A percentile compares a stretch with the other conserved stretches of the same genome.
Conservation (phyloP, 768 basidiomycete species). For the Xerocomus brunneocitrinus region DNA sequence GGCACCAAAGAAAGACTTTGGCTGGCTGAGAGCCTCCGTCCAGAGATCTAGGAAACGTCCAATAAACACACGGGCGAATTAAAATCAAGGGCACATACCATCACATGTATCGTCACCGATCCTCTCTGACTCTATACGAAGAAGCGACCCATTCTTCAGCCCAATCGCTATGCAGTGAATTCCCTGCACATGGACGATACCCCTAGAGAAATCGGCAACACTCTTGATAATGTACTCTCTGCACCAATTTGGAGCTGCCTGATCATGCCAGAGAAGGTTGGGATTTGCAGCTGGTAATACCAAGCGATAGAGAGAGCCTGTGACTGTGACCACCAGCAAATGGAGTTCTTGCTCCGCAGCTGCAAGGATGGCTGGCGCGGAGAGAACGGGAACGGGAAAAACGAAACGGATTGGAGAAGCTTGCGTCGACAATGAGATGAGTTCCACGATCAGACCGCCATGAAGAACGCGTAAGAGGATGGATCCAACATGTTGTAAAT, state of each 20-base stretch:
- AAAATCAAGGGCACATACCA: constrained; percentile 42
- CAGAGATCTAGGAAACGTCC: constrained; percentile 52
- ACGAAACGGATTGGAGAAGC: constrained; percentile 69
- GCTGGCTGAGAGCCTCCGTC: constrained; percentile 61
- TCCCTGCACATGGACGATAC: constrained; percentile 63
- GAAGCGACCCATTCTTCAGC: constrained; percentile 55
- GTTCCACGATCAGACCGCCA: constrained; percentile 67
- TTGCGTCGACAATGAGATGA: constrained; percentile 65
- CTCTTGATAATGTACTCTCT: constrained; percentile 65
- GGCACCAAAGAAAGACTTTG: constrained; percentile 61
- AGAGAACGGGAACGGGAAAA: constrained; percentile 65
- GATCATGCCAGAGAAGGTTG: constrained; percentile 54
- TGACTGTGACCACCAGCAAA: constrained; percentile 61
- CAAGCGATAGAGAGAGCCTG: constrained; percentile 70
- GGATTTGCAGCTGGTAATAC: constrained; percentile 55
- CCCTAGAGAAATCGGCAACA: constrained; percentile 38
- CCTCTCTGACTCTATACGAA: constrained; percentile 65
- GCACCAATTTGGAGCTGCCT: constrained; percentile 51
- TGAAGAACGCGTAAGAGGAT: constrained; percentile 74
- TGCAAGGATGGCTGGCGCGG: constrained; percentile 61
- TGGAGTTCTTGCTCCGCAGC: constrained; percentile 49
- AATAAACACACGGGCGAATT: constrained; percentile 7
- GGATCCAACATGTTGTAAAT: constrained; percentile 54
- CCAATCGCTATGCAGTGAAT: constrained; percentile 62
- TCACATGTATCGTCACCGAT: constrained; percentile 50